Conservation (phyloP, 805 yeast genomes). For the Sungouiella thailandica region DNA sequence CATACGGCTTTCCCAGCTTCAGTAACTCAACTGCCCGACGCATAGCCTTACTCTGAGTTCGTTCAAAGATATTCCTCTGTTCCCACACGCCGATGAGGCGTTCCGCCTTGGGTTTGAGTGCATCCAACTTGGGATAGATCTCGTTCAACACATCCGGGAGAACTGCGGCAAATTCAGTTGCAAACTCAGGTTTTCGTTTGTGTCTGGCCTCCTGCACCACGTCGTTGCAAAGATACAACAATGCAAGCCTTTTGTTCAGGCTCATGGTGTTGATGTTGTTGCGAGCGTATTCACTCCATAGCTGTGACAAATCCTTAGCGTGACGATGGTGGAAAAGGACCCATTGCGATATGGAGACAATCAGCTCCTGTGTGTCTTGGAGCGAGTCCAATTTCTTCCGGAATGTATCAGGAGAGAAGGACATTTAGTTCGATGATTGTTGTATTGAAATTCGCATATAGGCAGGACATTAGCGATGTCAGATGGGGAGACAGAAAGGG, state of each 20-base stretch:
- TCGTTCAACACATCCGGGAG: conserved; percentile 38
- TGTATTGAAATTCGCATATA: not conserved
- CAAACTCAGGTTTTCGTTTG: conserved; percentile 53
- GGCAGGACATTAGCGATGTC: not conserved
- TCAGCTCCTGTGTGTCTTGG: conserved; percentile 65
- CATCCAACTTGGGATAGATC: conserved; percentile 27
- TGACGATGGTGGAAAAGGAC: conserved; percentile 61
- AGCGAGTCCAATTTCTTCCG: conserved; percentile 41
- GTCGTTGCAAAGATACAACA: conserved; percentile 74
- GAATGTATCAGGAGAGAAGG: conserved; percentile 49
- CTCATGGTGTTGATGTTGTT: conserved; percentile 4
- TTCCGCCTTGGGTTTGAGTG: conserved; percentile 43
- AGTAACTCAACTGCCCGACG: conserved; percentile 19
- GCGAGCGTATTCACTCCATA: conserved; percentile 44
- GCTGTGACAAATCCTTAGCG: conserved; percentile 45
- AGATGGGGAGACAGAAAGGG: not conserved
- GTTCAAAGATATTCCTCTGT: conserved; percentile 43
- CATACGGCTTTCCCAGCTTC: conserved; percentile 10
- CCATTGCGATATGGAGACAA: conserved; percentile 73
- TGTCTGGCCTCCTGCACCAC: conserved; percentile 75
- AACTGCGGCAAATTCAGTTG: conserved; percentile 50
- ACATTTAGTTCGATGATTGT: too few relatives aligned
- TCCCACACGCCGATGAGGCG: conserved; percentile 56
- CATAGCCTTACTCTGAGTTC: conserved; percentile 24
- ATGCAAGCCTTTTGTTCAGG: conserved; percentile 41